Evolutionary conservation across 2,329 filamentous ascomycete genomes (phyloP), one percentile per base, ranked within the genome.

Genomic region (Macrophomina pseudophaseolina): DNA sequence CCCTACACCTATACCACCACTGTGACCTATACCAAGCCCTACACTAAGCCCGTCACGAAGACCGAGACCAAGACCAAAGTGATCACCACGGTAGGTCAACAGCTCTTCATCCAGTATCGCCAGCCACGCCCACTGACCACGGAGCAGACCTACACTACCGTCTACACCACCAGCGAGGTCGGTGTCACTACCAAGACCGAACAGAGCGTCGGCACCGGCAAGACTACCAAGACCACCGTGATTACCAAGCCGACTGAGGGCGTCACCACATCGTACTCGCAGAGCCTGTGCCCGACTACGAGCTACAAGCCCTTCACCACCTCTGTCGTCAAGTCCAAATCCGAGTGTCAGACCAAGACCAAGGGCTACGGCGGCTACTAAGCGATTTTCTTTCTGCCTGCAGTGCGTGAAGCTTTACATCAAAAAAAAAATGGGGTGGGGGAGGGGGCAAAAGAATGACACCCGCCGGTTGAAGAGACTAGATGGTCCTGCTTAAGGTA

Each of bases 271-370:
- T 66, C 66, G 23, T 68, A 70, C 11, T 62, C 49, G 3, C 60
- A 58, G 5, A 66, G 67, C 3, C 59, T 73, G 11, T 60, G 56
- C 60, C 72, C 70, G 9, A 66, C 71, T 49, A 74, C 71, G 11
- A 68, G 59, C 2, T 70, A 68, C 16, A 67, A 70, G 12, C 71
- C 72, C 0, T 70, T 64, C 42, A 74, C 73, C 2, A 69, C 69
- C 28, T 65, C 68, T 1, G 42, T 53, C 4, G 68, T 70, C n/a
- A 70, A 71, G 52, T 73, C 71, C 1, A 71, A 69, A 59, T 69
- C 68, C 0, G 53, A 68, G 11, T 75, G 73, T 70, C 59, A 65
- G 12, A 72, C 72, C 42, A 69, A 70, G 54, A 60, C 53, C n/a
- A 32, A 38, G 30, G 64, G 54, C 53, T 66, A 63, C 12, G 65